Conservation (phyloP, 2,329 filamentous ascomycete genomes). For the Ceratocystis cubensis region DNA sequence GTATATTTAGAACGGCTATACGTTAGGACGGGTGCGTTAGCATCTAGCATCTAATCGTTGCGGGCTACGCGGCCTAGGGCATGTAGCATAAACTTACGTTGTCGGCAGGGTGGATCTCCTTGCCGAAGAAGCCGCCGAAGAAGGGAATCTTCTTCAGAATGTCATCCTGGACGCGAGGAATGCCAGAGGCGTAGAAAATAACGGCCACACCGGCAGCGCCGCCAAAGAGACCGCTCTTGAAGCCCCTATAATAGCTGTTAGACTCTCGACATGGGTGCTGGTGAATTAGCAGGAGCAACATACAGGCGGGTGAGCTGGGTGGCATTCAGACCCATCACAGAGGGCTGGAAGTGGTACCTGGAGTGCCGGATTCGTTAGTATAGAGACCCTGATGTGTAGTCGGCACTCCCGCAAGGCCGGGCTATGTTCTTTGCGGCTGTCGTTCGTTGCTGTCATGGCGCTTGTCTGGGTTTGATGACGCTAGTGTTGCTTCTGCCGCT, state of each 20-base stretch:
- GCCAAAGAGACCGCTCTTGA: slow-evolving; percentile 43
- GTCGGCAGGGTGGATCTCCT: slow-evolving; percentile 21
- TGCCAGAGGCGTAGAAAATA: slow-evolving; percentile 49
- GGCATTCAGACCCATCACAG: slow-evolving; percentile 41
- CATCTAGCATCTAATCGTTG: not conserved
- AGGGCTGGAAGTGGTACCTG: slow-evolving; percentile 48
- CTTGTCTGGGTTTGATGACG: too few species aligned
- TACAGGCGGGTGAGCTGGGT: slow-evolving; percentile 40
- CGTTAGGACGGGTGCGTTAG: not conserved
- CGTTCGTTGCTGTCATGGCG: too few species aligned
- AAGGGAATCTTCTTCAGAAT: slow-evolving; percentile 40
- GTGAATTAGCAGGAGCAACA: slow-evolving; percentile 27
- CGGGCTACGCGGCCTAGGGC: not conserved
- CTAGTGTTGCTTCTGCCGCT: too few species aligned
- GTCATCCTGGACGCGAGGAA: slow-evolving; percentile 48
- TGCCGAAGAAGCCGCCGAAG: not conserved
- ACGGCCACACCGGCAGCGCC: slow-evolving; percentile 45
- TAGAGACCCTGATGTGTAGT: slow-evolving; percentile 25
- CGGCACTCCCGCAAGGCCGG: not conserved
- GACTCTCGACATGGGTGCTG: not conserved
- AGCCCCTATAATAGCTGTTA: slow-evolving; percentile 31
- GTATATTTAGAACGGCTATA: slow-evolving; percentile 20
- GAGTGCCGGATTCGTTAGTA: not conserved
- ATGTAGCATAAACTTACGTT: slow-evolving; percentile 17
- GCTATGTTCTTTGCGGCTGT: too few species aligned